Evolutionary conservation across 768 basidiomycete genomes (phyloP), one percentile per base, ranked within the genome.

Genomic region (Leccinellum rugosiceps): DNA sequence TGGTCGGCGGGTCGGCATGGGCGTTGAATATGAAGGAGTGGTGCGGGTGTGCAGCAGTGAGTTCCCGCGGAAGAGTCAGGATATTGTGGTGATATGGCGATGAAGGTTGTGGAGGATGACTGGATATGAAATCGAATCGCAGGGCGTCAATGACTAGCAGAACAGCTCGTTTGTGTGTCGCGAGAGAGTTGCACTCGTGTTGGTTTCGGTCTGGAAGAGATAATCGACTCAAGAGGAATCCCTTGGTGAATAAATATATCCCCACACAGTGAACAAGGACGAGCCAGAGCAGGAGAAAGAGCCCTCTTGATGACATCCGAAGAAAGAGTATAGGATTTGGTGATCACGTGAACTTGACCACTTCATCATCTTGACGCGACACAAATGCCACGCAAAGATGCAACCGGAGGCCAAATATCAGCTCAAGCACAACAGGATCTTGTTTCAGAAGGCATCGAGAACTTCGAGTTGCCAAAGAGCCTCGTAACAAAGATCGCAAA

Each of bases 1-100:
- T 85, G 0, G 97, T 99, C 0, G 97, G 97, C 0, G 97, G 96
- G 66, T 99, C 96, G 4, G 94, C 85, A 72, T 91, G 87, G 2
- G 92, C 80, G 67, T 98, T 90, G 72, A 92, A 94, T 45, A 98
- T 77, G 71, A 96, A 85, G 0, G 94, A 95, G 53, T 86, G 81
- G 38, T 76, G 69, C 0, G 97, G 95, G 15, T 80, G 72, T 2
- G 74, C 65, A 0, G 76, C 74, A 0, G 90, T 86, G 32, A 98
- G 79, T 65, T 90, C 81, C 3, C 78, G 75, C 0, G 96, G 96
- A 13, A 96, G 77, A 0, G 85, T 88, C 25, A 99, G 73, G 23
- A 94, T 78, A 70, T 91, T 82, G 70, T 97, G 94, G 68, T 94
- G 89, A 63, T 84, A 82, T 2, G 82, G 80, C 1, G 88, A 88